Base-by-base conservation (phyloP, 164 flowering plant species). In the Chloranthus sessilifolius region DNA sequence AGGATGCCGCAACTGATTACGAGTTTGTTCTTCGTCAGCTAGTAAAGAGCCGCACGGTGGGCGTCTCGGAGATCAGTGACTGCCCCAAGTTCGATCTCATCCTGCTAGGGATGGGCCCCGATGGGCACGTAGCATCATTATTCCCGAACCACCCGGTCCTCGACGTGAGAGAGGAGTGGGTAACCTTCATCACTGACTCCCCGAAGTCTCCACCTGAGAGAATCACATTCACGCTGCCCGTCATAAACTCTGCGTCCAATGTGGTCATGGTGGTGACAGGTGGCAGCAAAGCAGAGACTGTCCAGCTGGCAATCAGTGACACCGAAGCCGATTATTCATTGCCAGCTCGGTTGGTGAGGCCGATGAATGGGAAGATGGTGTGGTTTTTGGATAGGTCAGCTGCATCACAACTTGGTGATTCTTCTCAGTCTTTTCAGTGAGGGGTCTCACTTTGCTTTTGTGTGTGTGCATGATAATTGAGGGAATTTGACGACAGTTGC, bases 11-110 rank as follows among this genome's bases (percentile, higher is more conserved):
- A 20, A 61, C 45, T n/a, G 87, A 79, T 12, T 85, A 85, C 24
- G 77, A 60, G 65, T 80, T 80, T 56, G 63, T 30, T 45, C 79
- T 85, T 29, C 74, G 88, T 2, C 95, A 85, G 58, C 53, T 79
- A 21, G 90, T 82, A 36, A 85, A 68, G 63, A 68, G 78, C 7
- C 78, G 88, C 1, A 56, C 63, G 8, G 61, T 85, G 19, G 65
- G 67, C 26, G 90, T 68, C 2, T 80, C 82, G 12, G 78, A 77
- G 39, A 53, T 47, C 26, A 71, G 74, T 35, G 95, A 81, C 67
- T 80, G 85, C 71, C 95, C 95, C 23, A 81, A 75, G 58, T 85
- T 85, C 35, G 95, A 85, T 21, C 82, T 85, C 14, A 73, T 82
- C 44, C 79, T 85, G 31, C 85, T 85, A 0, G 88, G 79, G 17